Percentiles rank a stretch among this genome's conserved stretches.
Evolutionary conservation across 192 early-diverging fungal genomes (phyloP).

Genomic region (Umbelopsis isabellina): DNA sequence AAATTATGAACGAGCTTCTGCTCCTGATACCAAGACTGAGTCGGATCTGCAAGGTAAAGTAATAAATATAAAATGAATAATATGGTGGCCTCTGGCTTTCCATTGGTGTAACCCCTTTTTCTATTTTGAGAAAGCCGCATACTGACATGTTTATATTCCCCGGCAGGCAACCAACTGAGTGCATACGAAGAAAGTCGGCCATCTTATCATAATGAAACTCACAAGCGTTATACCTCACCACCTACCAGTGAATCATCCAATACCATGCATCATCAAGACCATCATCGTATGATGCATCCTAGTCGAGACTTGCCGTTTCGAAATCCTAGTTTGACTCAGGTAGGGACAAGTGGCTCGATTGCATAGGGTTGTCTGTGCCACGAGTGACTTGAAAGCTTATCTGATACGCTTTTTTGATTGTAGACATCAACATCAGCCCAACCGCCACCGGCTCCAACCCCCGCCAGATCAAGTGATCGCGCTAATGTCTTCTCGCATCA

Average conservation of each 20-base stretch:
- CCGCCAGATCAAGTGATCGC: neutral
- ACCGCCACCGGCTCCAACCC: neutral
- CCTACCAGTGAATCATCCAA: neutral
- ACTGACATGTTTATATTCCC: neutral
- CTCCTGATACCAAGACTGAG: slow-evolving; percentile 2
- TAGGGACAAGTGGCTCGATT: neutral
- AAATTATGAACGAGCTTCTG: slow-evolving; percentile 10
- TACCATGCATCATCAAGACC: neutral
- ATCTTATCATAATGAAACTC: neutral
- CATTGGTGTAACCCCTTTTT: slow-evolving; percentile 8
- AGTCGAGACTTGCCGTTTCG: neutral
- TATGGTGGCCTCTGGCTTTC: neutral
- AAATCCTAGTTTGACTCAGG: neutral
- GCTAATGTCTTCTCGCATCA: slow-evolving; percentile 13
- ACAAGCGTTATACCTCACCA: neutral
- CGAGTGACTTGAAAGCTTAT: neutral
- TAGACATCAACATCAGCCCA: neutral
- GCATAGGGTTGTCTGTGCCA: too few relatives aligned
- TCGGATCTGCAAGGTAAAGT: slow-evolving; percentile 10
- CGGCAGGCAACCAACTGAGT: too few relatives aligned
- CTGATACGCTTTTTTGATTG: neutral
- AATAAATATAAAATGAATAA: neutral
- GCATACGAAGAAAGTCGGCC: neutral
- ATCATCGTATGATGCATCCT: neutral
- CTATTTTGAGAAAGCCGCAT: slow-evolving; percentile 9